Base-by-base conservation (phyloP, 441 rosid species). In the Euphorbia corollata region DNA sequence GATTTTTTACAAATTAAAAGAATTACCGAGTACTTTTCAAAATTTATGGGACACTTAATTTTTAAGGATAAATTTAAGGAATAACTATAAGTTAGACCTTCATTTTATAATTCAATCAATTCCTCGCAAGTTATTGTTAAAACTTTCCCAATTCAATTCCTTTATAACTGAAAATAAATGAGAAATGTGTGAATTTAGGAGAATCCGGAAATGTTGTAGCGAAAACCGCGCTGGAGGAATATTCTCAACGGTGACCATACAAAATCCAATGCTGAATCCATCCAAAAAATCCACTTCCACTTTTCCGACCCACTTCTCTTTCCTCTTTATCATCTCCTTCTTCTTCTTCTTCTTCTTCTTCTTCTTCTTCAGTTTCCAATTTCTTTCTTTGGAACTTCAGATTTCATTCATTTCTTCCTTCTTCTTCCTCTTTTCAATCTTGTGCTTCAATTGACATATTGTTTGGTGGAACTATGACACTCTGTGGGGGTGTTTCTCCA, bases 401-500 rank as follows among this genome's bases (percentile, higher is more conserved):
- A 66, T 0, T 55, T 56, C 22, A 1, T 3, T 54, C 50, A 2
- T 12, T 51, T 19, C n/a, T 13, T 0, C 13, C 24, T 16, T 36
- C 41, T 36, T 6, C 41, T 36, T 36, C 32, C 4, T 27, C 32
- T 27, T 32, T 32, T 36, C 41, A 36, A 36, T 36, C 41, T 36
- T 36, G 41, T 0, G 72, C 47, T 38, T 60, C 15, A 8, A 36
- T 18, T 38, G 39, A 10, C 8, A n/a, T 34, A 16, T 12, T 11
- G 36, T 32, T 20, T 30, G 18, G 6, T 20, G 7, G 1, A 5
- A 9, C 75, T 68, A 88, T 88, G 92, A 81, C 76, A 76, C 71
- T 71, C 9, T 78, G 73, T 57, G 88, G 84, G 71, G 78, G 79
- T 69, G 83, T 80, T 74, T 82, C 90, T 61, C 85, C 89, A 0